Base-by-base conservation (phyloP, 2,329 filamentous ascomycete species). In the Plenodomus lindquistii region DNA sequence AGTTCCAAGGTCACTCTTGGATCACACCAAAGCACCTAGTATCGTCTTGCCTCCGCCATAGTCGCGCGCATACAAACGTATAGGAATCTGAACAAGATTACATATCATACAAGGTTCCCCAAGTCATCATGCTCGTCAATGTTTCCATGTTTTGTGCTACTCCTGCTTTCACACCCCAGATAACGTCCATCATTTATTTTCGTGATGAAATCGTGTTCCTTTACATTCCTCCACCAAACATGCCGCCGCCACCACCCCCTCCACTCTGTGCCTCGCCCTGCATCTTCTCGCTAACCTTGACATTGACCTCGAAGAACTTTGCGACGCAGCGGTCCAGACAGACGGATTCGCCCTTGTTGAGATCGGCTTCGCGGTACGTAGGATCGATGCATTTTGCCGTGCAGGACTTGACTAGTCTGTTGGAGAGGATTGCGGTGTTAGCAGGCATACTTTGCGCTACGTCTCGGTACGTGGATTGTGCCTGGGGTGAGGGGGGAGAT, bases 301-400 rank as follows among this genome's bases (percentile, higher is more conserved):
- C 86, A 75, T 96, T 96, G 69, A 96, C 92, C 66, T 97, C 93
- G 78, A 99, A 97, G 81, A 97, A 99, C 81, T 99, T 99, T 71
- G 89, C 84, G 49, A 95, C 89, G 78, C 95, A 99, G 69, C 94
- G 90, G 79, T 99, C 94, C 64, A 99, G 86, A 80, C 95, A 99
- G 65, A 99, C 94, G 63, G 88, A 91, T 78, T 99, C 94, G 81
- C 92, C 95, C 81, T 99, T 99, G 85, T 97, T 96, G 69, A 99
- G 86, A 66, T 99, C 93, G 74, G 84, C 85, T 80, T 99, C 94
- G 73, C 91, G 91, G 85, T 97, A 99, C 67, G 93, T 86, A 69
- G 79, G 81, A 55, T 93, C 93, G 63, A 99, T 84, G 78, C 94
- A 99, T 81, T 99, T 99, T 73, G 88, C 85, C 62, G 89, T 85